Conservation (phyloP, 208 protist species). For the Trypanosoma rangeli region DNA sequence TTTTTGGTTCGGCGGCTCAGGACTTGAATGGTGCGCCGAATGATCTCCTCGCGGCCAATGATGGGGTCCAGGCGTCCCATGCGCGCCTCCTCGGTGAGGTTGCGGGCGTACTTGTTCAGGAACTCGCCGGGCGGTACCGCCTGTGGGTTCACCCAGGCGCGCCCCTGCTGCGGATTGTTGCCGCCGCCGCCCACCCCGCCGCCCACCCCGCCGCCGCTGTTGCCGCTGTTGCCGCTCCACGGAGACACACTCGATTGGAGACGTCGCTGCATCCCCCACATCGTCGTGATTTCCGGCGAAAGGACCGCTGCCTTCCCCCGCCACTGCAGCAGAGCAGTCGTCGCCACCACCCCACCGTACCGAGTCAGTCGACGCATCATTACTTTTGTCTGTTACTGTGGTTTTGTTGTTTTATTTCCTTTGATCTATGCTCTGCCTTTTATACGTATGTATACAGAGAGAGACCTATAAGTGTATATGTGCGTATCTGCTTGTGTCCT, state of each 20-base stretch:
- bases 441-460: not conserved
- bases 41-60: constrained; percentile 99
- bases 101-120: constrained; percentile 96
- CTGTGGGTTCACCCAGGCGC: constrained; percentile 86
- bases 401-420: constrained; percentile 13
- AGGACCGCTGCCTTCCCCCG: not conserved
- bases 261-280: constrained; percentile 12
- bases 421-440: constrained; percentile 4
- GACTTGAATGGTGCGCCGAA: constrained; percentile 97
- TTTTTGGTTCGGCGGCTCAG: constrained; percentile 99
- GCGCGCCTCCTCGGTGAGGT: constrained; percentile 93
- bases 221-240: constrained; percentile 31
- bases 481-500: not conserved
- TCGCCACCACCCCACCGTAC: not conserved
- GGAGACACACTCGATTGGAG: constrained; percentile 59
- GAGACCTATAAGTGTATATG: not conserved
- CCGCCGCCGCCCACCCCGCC: constrained; percentile 32
- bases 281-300: not conserved
- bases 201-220: not conserved
- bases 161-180: constrained; percentile 57
- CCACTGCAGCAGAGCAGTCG: not conserved
- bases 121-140: constrained; percentile 86
- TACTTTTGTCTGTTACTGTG: constrained; percentile 2
- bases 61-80: constrained; percentile 97
- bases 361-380: constrained; percentile 35